phyloP scores from a whole-genome alignment of 2,329 filamentous ascomycete species.

The Fusarium tanahbumbuense region DNA sequence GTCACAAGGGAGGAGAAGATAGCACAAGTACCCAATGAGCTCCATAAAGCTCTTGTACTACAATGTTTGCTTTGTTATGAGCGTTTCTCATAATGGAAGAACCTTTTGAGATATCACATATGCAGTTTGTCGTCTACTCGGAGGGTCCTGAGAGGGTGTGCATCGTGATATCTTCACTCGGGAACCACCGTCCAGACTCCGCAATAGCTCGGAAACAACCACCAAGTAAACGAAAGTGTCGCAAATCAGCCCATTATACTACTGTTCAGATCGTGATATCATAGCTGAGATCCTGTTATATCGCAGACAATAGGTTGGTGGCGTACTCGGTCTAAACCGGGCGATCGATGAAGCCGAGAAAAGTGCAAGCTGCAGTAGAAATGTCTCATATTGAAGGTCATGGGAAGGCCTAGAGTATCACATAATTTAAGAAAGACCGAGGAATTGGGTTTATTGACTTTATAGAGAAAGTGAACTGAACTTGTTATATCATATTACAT shows the following conservation, averaged over 20 bases:
- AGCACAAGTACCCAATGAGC: constrained; percentile 4
- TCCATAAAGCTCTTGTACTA: not conserved
- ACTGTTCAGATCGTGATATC: not conserved
- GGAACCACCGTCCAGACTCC: not conserved
- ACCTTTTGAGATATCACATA: not conserved
- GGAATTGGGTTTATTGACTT: not conserved
- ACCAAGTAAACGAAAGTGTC: not conserved
- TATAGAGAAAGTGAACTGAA: not conserved
- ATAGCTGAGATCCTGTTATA: not conserved
- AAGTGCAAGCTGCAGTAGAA: not conserved
- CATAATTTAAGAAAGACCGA: not conserved
- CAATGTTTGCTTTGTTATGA: not conserved
- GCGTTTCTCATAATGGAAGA: not conserved
- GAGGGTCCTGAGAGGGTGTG: constrained; percentile 4
- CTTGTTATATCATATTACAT: not conserved
- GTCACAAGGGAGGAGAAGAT: not conserved
- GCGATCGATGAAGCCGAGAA: not conserved
- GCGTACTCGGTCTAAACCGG: constrained; percentile 1
- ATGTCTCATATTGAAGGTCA: not conserved
- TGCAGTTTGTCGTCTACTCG: constrained; percentile 2
- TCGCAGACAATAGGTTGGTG: constrained; percentile 8
- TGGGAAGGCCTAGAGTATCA: not conserved
- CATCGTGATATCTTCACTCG: constrained; percentile 1
- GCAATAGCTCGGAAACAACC: not conserved
- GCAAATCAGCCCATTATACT: not conserved